A percentile compares a stretch with the other conserved stretches of the same genome.
Conservation (phyloP, 257 asterid genomes). For the Voacanga thouarsii region DNA sequence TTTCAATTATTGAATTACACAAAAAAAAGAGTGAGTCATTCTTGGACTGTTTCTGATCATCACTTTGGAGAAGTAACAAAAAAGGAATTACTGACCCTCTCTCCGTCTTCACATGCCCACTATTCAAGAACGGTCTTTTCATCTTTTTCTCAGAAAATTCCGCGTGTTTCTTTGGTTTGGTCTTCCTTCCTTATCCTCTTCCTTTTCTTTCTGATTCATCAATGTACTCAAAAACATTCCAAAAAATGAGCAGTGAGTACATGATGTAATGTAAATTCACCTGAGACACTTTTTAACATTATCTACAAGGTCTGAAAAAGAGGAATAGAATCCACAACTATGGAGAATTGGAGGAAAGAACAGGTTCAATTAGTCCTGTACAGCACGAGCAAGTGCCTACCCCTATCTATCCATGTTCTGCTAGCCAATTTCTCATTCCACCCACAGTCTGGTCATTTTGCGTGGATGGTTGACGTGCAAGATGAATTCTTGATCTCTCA, state of each 20-base stretch:
- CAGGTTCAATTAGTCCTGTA: not conserved
- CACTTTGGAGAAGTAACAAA: slow-evolving; percentile 31
- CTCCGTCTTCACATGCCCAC: slow-evolving; percentile 28
- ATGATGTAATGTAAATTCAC: not conserved
- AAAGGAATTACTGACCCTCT: slow-evolving; percentile 36
- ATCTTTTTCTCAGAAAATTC: slow-evolving; percentile 22
- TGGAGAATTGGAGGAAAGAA: not conserved
- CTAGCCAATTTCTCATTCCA: not conserved
- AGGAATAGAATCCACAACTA: not conserved
- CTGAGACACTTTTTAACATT: not conserved
- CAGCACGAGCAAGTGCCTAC: not conserved
- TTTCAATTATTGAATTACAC: slow-evolving; percentile 37
- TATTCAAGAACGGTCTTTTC: slow-evolving; percentile 8
- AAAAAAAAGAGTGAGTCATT: not conserved
- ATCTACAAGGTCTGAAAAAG: not conserved
- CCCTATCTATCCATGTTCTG: not conserved
- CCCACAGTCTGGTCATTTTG: not conserved
- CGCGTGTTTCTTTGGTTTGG: slow-evolving; percentile 18
- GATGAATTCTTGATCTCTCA: not conserved
- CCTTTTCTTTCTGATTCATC: no score
- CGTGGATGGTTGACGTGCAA: not conserved
- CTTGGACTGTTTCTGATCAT: slow-evolving; percentile 22
- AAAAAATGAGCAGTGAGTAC: not conserved
- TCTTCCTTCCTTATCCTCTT: not conserved
- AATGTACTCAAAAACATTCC: slow-evolving; percentile 5